Base-by-base conservation (phyloP, 1,284 basidiomycete genomes). In the Athelia sp. region DNA sequence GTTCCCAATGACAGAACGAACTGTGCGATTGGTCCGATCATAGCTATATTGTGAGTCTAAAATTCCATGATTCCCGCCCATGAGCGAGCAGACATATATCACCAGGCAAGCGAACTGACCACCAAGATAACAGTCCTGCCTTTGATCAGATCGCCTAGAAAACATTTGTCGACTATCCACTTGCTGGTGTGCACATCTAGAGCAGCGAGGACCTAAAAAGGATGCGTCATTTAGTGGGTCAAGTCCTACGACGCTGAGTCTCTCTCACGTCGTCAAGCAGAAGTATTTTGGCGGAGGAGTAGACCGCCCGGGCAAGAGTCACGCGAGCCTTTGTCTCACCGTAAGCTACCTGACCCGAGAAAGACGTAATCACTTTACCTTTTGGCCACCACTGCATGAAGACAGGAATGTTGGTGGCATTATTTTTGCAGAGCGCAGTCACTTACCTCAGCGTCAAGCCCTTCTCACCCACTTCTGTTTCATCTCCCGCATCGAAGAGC, bases 281-380 rank as follows among this genome's bases (percentile, higher is more conserved):
- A 8, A 83, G 52, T 29, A 79, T 70, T 8, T 71, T 62, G 1
- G 78, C 72, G 19, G 59, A 59, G 18, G 72, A 46, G 62, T 89
- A 89, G 3, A 89, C 72, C 0, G 86, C 86, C 38, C 87, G 74
- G 2, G 87, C 87, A 1, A 90, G 70, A 0, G 85, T 87, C 26
- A 90, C 71, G 17, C 86, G 72, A 9, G 87, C 87, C 36, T 40
- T 6, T n/a, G 36, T 40, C 26, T 6, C 13, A 29, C 13, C n/a
- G 36, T 40, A 6, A 40, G 19, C 36, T 9, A 40, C n/a, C n/a
- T n/a, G n/a, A n/a, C n/a, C n/a, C n/a, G n/a, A n/a, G n/a, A n/a
- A n/a, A n/a, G n/a, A n/a, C n/a, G 19, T 40, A 6, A n/a, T 17
- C n/a, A 21, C n/a, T 40, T 8, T 21, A 40, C 36, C 65, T 88